phyloP scores from a whole-genome alignment of 441 rosid species.

The Populus hybrid region DNA sequence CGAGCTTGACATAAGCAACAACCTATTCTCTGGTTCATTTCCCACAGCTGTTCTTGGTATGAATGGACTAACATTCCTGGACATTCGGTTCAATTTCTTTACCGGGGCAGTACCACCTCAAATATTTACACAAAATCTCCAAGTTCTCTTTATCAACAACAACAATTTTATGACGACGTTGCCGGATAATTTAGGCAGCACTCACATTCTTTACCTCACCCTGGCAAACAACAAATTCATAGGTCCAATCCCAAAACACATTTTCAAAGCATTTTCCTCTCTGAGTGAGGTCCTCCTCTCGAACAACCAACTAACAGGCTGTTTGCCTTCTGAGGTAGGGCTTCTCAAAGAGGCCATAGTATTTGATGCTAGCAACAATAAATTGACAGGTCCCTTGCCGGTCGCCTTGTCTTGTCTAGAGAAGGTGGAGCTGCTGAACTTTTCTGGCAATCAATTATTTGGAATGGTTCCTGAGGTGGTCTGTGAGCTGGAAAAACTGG shows the following conservation, averaged over 20 bases:
- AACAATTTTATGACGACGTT: slow-evolving; percentile 49
- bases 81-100: slow-evolving; percentile 68
- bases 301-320: slow-evolving; percentile 67
- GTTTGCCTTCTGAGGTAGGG: slow-evolving; percentile 73
- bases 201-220: slow-evolving; percentile 55
- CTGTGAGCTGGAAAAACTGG: slow-evolving; percentile 52
- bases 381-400: slow-evolving; percentile 57
- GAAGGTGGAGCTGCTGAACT: slow-evolving; percentile 64
- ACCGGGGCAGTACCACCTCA: slow-evolving; percentile 73
- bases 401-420: slow-evolving; percentile 57
- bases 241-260: slow-evolving; percentile 63
- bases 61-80: slow-evolving; percentile 55
- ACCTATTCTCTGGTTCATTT: slow-evolving; percentile 71
- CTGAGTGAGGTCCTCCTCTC: slow-evolving; percentile 62
- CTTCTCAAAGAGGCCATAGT: slow-evolving; percentile 50
- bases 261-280: slow-evolving; percentile 50
- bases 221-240: slow-evolving; percentile 71
- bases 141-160: slow-evolving; percentile 70
- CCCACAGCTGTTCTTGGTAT: slow-evolving; percentile 61
- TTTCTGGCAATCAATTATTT: slow-evolving; percentile 56
- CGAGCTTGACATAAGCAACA: slow-evolving; percentile 84
- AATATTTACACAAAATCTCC: slow-evolving; percentile 55
- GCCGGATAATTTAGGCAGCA: slow-evolving; percentile 47
- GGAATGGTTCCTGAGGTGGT: slow-evolving; percentile 66
- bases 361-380: slow-evolving; percentile 57